Conservation (phyloP, 2,329 filamentous ascomycete genomes). For the Ophiognomonia clavigignenti-juglandacearum region DNA sequence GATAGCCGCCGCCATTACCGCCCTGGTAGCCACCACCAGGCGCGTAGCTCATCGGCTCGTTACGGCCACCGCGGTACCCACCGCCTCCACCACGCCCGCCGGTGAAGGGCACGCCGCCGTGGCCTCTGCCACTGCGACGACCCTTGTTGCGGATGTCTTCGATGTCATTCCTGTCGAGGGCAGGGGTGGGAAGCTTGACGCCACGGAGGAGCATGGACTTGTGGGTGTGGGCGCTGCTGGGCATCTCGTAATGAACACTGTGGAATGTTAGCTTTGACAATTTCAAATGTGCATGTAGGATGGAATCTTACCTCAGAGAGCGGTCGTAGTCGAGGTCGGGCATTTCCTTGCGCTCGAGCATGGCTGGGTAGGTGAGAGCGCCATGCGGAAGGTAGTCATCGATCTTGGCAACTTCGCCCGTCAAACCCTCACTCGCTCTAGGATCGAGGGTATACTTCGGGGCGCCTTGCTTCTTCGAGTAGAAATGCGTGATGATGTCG, state of each 20-base stretch:
- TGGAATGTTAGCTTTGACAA: slow-evolving; percentile 24
- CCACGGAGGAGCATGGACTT: slow-evolving; percentile 94
- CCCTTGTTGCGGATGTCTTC: slow-evolving; percentile 65
- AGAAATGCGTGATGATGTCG: slow-evolving; percentile 78
- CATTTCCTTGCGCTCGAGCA: slow-evolving; percentile 62
- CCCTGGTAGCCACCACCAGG: slow-evolving; percentile 20
- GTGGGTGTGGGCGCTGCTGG: slow-evolving; percentile 65
- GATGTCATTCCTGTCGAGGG: slow-evolving; percentile 71
- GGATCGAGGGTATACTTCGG: slow-evolving; percentile 69
- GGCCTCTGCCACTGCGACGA: slow-evolving; percentile 60
- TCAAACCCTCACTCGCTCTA: slow-evolving; percentile 68
- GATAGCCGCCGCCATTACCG: slow-evolving; percentile 13
- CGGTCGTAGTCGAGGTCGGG: slow-evolving; percentile 79
- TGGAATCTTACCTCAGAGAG: slow-evolving; percentile 78
- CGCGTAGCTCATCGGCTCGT: slow-evolving; percentile 50
- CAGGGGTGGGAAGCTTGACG: slow-evolving; percentile 65
- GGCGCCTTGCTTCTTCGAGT: slow-evolving; percentile 77
- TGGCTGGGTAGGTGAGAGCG: slow-evolving; percentile 64
- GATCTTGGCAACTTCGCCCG: slow-evolving; percentile 77
- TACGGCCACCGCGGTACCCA: slow-evolving; percentile 34
- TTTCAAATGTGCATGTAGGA: no score
- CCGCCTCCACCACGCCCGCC: slow-evolving; percentile 3
- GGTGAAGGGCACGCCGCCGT: slow-evolving; percentile 60
- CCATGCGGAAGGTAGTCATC: slow-evolving; percentile 81
- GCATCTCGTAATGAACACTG: slow-evolving; percentile 84